These are phyloP conservation scores for Rhynchospora breviuscula DNA, from an alignment of 176 grass and related monocot genomes.

Conservation along the genomic window DNA sequence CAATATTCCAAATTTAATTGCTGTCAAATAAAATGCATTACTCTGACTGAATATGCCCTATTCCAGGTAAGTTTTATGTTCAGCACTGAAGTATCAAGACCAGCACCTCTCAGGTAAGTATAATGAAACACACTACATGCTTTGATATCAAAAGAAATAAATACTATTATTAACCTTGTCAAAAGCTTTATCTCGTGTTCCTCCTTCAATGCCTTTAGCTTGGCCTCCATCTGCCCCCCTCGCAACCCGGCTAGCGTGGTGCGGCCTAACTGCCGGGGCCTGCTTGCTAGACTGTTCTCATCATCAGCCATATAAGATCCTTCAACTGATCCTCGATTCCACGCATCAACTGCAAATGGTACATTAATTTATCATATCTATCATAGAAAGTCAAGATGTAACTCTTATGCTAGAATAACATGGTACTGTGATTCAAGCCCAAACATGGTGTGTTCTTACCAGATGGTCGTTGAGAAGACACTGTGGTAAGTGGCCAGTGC, in stretches of 20 bases:
- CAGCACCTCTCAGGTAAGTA: background rate
- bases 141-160: background rate
- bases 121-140: background rate
- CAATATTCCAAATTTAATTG: background rate
- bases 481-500: constrained; percentile 36
- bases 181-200: constrained; percentile 49
- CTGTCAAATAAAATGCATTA: background rate
- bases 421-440: background rate
- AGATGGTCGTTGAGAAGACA: constrained; percentile 56
- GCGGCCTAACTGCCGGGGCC: background rate
- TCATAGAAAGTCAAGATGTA: background rate
- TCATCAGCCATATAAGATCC: background rate
- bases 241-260: background rate
- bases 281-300: background rate
- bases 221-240: constrained; percentile 34
- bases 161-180: constrained; percentile 34
- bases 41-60: background rate
- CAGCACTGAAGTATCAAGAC: background rate
- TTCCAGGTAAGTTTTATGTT: background rate
- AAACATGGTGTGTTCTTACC: constrained; percentile 28
- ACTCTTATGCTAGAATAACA: background rate
- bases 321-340: constrained; percentile 11
- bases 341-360: background rate
- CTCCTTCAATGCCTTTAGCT: constrained; percentile 70
- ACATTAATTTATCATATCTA: background rate